Evolutionary conservation across 1,284 basidiomycete species (phyloP).

Genomic region (Cutaneotrichosporon daszewskae): DNA sequence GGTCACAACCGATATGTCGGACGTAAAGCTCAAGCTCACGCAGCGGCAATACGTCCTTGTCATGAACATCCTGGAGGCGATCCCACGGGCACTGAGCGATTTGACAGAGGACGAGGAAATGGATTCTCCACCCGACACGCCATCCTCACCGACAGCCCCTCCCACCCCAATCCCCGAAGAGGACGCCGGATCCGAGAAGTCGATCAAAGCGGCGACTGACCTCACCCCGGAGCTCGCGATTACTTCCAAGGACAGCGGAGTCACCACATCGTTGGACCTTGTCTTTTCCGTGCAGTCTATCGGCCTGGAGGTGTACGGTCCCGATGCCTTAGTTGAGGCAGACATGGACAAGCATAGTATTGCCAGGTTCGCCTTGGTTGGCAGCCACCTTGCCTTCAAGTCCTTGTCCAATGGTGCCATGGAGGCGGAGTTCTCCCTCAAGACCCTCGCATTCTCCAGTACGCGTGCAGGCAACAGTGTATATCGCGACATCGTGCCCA

Average conservation of each 20-base stretch:
- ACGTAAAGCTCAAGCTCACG: conserved; percentile 83
- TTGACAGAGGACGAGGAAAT: conserved; percentile 42
- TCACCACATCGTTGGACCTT: conserved; percentile 69
- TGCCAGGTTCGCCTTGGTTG: conserved; percentile 75
- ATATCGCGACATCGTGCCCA: conserved; percentile 93
- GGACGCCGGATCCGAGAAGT: not conserved
- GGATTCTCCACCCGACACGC: conserved; percentile 21
- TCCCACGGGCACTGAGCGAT: conserved; percentile 61
- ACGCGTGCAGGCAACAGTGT: conserved; percentile 74
- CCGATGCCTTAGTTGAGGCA: conserved; percentile 56
- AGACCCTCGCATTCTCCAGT: conserved; percentile 87
- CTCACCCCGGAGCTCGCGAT: conserved; percentile 52
- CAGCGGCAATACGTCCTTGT: conserved; percentile 83
- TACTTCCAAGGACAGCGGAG: conserved; percentile 21
- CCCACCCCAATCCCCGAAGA: conserved; percentile 7
- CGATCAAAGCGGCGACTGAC: conserved; percentile 33
- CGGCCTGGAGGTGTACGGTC: conserved; percentile 87
- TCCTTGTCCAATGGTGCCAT: conserved; percentile 73
- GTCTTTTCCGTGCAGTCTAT: conserved; percentile 68
- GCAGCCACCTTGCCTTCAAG: conserved; percentile 75
- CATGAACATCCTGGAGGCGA: conserved; percentile 63
- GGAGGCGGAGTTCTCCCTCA: conserved; percentile 80
- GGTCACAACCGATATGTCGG: conserved; percentile 63
- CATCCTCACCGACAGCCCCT: conserved; percentile 16
- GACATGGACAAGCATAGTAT: conserved; percentile 75